Evolutionary conservation across 768 basidiomycete genomes (phyloP).

Genomic region (Pulveroboletus sp.): DNA sequence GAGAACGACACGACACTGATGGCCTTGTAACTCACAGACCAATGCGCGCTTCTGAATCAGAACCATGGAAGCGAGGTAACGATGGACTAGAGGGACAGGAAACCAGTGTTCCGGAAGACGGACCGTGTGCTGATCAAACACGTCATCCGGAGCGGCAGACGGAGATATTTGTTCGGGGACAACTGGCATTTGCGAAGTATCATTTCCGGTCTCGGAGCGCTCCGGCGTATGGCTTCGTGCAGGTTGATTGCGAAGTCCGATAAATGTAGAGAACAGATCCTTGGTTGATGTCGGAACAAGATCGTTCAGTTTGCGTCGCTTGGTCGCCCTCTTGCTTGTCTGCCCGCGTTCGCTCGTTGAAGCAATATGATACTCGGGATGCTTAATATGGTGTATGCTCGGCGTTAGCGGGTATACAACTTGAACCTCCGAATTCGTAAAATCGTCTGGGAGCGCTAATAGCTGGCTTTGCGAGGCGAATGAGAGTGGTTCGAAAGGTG

Average conservation of each 20-base stretch:
- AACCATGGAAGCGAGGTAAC: constrained; percentile 65
- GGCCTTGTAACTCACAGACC: constrained; percentile 45
- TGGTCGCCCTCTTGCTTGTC: constrained; percentile 2
- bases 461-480: constrained; percentile 19
- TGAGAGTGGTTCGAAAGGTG: constrained; percentile 23
- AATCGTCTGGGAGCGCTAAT: not conserved
- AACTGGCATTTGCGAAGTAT: constrained; percentile 4
- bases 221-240: constrained; percentile 2
- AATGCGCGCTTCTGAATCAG: constrained; percentile 65
- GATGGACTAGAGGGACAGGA: constrained; percentile 40
- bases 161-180: constrained; percentile 15
- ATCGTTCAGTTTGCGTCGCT: constrained; percentile 26
- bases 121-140: constrained; percentile 44
- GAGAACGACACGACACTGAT: constrained; percentile 46
- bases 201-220: constrained; percentile 11
- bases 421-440: constrained; percentile 1
- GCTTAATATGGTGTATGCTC: not conserved
- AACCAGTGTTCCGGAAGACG: constrained; percentile 33
- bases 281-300: constrained; percentile 21
- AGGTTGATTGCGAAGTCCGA: constrained; percentile 24
- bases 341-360: constrained; percentile 1
- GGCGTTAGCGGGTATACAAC: constrained; percentile 4
- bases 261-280: constrained; percentile 24
- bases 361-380: not conserved
- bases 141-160: constrained; percentile 34